Conservation (phyloP, 2,329 filamentous ascomycete species). For the Knufia fluminis region DNA sequence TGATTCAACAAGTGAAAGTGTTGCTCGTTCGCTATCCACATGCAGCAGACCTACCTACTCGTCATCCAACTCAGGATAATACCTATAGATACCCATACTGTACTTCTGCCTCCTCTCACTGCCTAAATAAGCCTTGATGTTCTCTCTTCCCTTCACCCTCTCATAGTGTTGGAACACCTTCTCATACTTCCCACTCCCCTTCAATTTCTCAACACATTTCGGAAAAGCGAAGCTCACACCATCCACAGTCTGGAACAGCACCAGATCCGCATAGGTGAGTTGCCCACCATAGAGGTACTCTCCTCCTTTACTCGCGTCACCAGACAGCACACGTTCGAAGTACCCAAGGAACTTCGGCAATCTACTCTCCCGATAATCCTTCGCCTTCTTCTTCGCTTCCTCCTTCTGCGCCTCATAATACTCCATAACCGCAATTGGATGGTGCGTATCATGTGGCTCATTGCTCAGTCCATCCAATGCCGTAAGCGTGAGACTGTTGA, state of each 20-base stretch:
- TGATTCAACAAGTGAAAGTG: no score
- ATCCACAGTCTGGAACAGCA: slow-evolving; percentile 61
- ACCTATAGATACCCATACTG: slow-evolving; percentile 56
- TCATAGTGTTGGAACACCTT: slow-evolving; percentile 56
- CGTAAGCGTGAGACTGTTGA: slow-evolving; percentile 58
- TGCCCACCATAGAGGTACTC: slow-evolving; percentile 57
- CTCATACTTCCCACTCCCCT: slow-evolving; percentile 48
- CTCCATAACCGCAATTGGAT: slow-evolving; percentile 50
- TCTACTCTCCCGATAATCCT: slow-evolving; percentile 50
- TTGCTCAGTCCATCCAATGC: slow-evolving; percentile 61
- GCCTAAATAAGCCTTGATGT: slow-evolving; percentile 58
- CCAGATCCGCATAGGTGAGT: slow-evolving; percentile 64
- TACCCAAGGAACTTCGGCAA: slow-evolving; percentile 65
- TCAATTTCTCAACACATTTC: slow-evolving; percentile 50
- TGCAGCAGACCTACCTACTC: no score
- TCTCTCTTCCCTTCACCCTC: slow-evolving; percentile 52
- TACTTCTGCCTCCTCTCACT: slow-evolving; percentile 57
- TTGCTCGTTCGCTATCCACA: no score
- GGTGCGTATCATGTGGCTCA: slow-evolving; percentile 67
- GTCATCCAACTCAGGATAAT: slow-evolving; percentile 63
- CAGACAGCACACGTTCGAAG: slow-evolving; percentile 56
- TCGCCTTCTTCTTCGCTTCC: slow-evolving; percentile 50
- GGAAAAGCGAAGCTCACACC: slow-evolving; percentile 57
- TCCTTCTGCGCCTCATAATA: slow-evolving; percentile 70
- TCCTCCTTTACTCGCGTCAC: slow-evolving; percentile 47